These are phyloP conservation scores for Boletus sensibilis DNA, from an alignment of 768 basidiomycete genomes.

Conservation along the genomic window DNA sequence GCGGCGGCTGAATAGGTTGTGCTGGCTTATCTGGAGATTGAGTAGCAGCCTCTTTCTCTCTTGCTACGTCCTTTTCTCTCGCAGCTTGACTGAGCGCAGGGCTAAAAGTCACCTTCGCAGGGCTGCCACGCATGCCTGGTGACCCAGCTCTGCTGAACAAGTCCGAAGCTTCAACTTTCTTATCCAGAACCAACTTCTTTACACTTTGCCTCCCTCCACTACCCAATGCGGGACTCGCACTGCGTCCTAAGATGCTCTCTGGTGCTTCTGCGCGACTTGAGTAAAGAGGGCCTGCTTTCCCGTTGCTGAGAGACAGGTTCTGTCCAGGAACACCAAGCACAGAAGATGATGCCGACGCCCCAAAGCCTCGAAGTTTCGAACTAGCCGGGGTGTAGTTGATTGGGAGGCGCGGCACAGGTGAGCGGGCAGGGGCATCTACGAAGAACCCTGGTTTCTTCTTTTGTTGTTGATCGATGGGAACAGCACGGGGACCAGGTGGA, in stretches of 20 bases:
- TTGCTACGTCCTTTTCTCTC: constrained; percentile 65
- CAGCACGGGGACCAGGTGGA: constrained; percentile 64
- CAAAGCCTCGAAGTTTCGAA: constrained; percentile 71
- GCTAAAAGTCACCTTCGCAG: constrained; percentile 64
- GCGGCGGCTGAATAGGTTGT: constrained; percentile 36
- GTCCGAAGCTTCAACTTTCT: constrained; percentile 74
- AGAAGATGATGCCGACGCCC: constrained; percentile 41
- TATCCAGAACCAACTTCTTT: constrained; percentile 89
- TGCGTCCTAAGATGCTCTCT: constrained; percentile 58
- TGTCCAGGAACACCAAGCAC: constrained; percentile 32
- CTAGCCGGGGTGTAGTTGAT: constrained; percentile 62
- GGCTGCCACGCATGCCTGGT: constrained; percentile 30
- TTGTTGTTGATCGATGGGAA: constrained; percentile 56
- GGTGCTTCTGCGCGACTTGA: constrained; percentile 53
- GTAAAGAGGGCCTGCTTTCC: constrained; percentile 55
- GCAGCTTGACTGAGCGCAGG: constrained; percentile 73
- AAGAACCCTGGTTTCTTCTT: constrained; percentile 81
- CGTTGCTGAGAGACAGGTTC: constrained; percentile 48
- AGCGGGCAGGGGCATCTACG: constrained; percentile 72
- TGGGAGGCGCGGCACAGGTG: constrained; percentile 62
- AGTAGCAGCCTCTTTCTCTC: constrained; percentile 34
- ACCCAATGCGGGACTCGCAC: constrained; percentile 63
- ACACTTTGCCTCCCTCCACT: constrained; percentile 76
- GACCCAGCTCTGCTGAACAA: constrained; percentile 54
- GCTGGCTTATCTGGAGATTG: constrained; percentile 14